These are phyloP conservation scores for Cladosporium cucumerinum DNA, from an alignment of 2,329 filamentous ascomycete genomes.

Conservation along the genomic window DNA sequence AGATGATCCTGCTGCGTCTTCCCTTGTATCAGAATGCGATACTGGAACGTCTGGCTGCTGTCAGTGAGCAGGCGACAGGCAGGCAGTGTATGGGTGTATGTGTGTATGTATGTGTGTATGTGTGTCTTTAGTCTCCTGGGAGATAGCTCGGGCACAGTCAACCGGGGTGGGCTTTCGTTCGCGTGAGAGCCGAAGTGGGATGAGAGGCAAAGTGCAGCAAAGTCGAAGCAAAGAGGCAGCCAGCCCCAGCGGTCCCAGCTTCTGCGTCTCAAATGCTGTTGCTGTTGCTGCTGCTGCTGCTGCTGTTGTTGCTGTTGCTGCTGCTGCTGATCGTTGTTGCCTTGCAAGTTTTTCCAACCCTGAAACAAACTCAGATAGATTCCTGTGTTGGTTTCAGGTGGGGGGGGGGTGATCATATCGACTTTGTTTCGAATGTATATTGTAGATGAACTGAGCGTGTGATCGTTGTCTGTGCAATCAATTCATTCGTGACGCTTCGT, in stretches of 20 bases:
- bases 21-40: background rate
- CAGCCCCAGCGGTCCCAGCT: background rate
- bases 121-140: background rate
- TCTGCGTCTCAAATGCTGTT: background rate
- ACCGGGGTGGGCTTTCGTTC: background rate
- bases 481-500: background rate
- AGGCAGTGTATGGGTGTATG: background rate
- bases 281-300: too few species aligned
- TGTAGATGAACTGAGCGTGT: background rate
- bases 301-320: too few species aligned
- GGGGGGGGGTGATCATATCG: background rate
- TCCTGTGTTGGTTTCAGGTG: background rate
- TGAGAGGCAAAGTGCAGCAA: background rate
- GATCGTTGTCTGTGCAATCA: background rate
- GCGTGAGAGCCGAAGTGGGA: conserved; percentile 5
- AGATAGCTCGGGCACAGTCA: background rate
- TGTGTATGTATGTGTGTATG: background rate
- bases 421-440: background rate
- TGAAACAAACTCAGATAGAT: background rate
- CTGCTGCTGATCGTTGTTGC: background rate
- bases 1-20: background rate
- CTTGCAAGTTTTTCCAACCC: background rate
- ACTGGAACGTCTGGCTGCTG: background rate
- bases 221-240: background rate
- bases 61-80: background rate